These are phyloP conservation scores for Dioszegia hungarica DNA, from an alignment of 768 basidiomycete genomes.

Conservation along the genomic window DNA sequence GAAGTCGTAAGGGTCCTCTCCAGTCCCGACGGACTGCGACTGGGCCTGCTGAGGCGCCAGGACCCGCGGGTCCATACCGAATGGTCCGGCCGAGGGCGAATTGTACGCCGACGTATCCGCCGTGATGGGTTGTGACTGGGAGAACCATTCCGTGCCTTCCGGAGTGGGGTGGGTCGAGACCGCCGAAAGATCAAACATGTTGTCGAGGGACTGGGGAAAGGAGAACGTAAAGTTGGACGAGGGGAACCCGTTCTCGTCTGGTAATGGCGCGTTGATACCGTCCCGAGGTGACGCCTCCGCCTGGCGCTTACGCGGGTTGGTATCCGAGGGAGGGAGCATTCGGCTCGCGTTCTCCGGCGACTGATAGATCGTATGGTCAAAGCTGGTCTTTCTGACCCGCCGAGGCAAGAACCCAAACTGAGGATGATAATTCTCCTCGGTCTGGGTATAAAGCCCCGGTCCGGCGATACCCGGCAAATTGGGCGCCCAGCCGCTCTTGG, in stretches of 20 bases:
- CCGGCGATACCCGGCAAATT: constrained; percentile 44
- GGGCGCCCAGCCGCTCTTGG: constrained; percentile 14
- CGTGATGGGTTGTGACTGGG: constrained; percentile 24
- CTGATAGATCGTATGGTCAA: constrained; percentile 80
- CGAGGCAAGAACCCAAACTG: constrained; percentile 60
- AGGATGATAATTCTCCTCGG: constrained; percentile 47
- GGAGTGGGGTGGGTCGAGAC: constrained; percentile 30
- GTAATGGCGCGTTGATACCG: constrained; percentile 15
- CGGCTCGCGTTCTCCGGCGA: constrained; percentile 50
- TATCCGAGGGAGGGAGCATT: background rate
- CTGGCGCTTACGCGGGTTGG: constrained; percentile 47
- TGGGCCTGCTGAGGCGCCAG: constrained; percentile 1
- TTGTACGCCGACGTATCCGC: constrained; percentile 25
- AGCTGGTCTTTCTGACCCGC: constrained; percentile 88
- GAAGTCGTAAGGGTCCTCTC: constrained; percentile 44
- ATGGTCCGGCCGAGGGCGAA: constrained; percentile 16
- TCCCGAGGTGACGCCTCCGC: constrained; percentile 42
- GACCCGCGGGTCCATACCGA: constrained; percentile 8
- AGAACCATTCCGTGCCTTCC: background rate
- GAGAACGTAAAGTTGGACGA: constrained; percentile 47
- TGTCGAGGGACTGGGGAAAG: constrained; percentile 43
- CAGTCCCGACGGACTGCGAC: constrained; percentile 2
- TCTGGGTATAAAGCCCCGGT: constrained; percentile 40
- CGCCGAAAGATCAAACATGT: constrained; percentile 43
- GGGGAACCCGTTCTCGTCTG: constrained; percentile 42